phyloP scores from a whole-genome alignment of 2,329 filamentous ascomycete species.

The Orbilia blumenaviensis region DNA sequence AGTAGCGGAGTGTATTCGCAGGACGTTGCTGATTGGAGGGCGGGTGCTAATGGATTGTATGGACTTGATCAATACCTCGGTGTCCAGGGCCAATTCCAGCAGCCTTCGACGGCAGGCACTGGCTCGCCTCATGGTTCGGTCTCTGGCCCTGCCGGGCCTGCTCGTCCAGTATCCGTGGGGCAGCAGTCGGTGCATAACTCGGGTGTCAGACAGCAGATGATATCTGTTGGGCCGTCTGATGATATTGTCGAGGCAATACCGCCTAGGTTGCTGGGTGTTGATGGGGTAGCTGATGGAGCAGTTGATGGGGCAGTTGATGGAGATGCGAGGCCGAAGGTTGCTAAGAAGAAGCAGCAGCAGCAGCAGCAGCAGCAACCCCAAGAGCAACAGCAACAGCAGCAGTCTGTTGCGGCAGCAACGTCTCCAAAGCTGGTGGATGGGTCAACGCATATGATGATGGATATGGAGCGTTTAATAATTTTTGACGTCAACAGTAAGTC shows the following conservation, averaged over 20 bases:
- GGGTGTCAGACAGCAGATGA: slow-evolving; percentile 37
- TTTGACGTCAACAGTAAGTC: slow-evolving; percentile 49
- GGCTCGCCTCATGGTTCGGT: slow-evolving; percentile 15
- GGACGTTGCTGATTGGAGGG: slow-evolving; percentile 38
- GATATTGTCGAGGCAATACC: slow-evolving; percentile 38
- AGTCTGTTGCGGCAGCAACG: neutral
- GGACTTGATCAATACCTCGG: slow-evolving; percentile 41
- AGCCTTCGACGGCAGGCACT: slow-evolving; percentile 1
- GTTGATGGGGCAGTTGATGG: slow-evolving; percentile 19
- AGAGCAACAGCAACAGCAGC: slow-evolving; percentile 14
- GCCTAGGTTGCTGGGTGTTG: slow-evolving; percentile 5
- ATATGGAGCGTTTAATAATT: slow-evolving; percentile 49
- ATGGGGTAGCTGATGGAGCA: slow-evolving; percentile 22
- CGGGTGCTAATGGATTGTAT: slow-evolving; percentile 39
- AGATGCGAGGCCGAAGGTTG: slow-evolving; percentile 24
- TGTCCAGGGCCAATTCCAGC: slow-evolving; percentile 41
- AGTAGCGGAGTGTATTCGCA: slow-evolving; percentile 36
- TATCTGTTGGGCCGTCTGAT: slow-evolving; percentile 46
- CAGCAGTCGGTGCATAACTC: slow-evolving; percentile 24
- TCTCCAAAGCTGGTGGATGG: slow-evolving; percentile 33
- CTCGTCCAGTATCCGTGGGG: slow-evolving; percentile 8
- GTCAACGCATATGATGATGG: slow-evolving; percentile 40
- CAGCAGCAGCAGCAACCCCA: too few relatives aligned
- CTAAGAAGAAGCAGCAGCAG: slow-evolving; percentile 15
- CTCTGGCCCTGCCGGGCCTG: neutral